phyloP scores from a whole-genome alignment of 2,329 filamentous ascomycete genomes.

The Paramyrothecium sp. region DNA sequence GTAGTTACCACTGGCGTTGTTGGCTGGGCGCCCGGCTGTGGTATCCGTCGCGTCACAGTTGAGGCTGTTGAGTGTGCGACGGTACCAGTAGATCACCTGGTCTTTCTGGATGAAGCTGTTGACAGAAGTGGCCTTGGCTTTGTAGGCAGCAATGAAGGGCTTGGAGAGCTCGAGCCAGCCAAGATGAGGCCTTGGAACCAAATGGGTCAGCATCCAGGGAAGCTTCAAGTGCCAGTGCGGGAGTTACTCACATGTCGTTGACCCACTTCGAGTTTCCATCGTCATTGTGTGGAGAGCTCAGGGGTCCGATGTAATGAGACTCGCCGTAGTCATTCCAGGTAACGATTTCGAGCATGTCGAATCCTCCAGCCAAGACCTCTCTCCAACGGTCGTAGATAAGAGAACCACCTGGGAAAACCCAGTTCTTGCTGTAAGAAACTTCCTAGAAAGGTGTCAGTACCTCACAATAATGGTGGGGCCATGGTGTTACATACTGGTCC shows the following conservation, averaged over 20 bases:
- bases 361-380: conserved; percentile 38
- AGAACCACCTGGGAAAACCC: conserved; percentile 57
- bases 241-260: conserved; percentile 39
- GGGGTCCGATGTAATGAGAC: conserved; percentile 51
- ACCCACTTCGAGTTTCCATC: conserved; percentile 47
- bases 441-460: conserved; percentile 18
- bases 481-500: conserved; percentile 14
- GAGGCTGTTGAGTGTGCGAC: conserved; percentile 42
- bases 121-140: conserved; percentile 37
- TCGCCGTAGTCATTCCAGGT: conserved; percentile 54
- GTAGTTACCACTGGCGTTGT: conserved; percentile 48
- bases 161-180: conserved; percentile 53
- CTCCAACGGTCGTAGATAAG: conserved; percentile 60
- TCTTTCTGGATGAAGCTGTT: conserved; percentile 44
- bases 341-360: conserved; percentile 45
- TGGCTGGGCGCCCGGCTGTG: conserved; percentile 36
- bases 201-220: background rate
- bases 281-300: conserved; percentile 39
- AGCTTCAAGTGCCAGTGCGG: background rate
- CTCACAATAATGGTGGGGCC: background rate
- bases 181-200: conserved; percentile 28
- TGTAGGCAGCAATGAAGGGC: conserved; percentile 53
- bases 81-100: conserved; percentile 55
- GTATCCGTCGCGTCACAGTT: conserved; percentile 53
- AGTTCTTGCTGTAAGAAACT: conserved; percentile 49